phyloP scores from a whole-genome alignment of 257 asterid species.

The Lavandula angustifolia region DNA sequence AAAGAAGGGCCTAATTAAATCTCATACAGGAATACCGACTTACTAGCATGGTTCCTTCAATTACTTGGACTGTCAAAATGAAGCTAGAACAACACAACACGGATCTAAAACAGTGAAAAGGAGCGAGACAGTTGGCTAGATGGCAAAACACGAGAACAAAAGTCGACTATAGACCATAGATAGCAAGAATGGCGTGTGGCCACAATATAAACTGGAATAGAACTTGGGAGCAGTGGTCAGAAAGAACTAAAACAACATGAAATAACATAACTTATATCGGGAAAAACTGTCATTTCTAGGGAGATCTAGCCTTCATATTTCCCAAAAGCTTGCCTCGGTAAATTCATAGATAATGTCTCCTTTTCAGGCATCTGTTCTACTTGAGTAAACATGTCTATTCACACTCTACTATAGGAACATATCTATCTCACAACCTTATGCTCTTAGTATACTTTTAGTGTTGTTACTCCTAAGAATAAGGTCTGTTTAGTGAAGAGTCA shows the following conservation, averaged over 20 bases:
- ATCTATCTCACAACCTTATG: background rate
- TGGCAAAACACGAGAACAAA: background rate
- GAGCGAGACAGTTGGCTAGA: background rate
- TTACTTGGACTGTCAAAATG: background rate
- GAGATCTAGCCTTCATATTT: too few relatives aligned
- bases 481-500: background rate
- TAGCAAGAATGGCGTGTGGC: background rate
- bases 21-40: background rate
- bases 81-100: background rate
- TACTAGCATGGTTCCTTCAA: background rate
- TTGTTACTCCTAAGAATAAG: background rate
- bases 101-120: background rate
- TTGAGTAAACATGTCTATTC: too few relatives aligned
- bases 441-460: background rate
- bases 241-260: too few relatives aligned
- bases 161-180: background rate
- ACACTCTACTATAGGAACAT: too few relatives aligned
- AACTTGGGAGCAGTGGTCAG: background rate
- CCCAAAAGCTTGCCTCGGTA: too few relatives aligned
- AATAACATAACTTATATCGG: too few relatives aligned
- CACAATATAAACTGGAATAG: background rate
- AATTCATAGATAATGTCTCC: too few relatives aligned
- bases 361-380: too few relatives aligned
- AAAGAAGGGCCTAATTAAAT: too few relatives aligned
- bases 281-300: too few relatives aligned